Conservation (phyloP, 2,329 filamentous ascomycete genomes). For the Setomelanomma holmii region DNA sequence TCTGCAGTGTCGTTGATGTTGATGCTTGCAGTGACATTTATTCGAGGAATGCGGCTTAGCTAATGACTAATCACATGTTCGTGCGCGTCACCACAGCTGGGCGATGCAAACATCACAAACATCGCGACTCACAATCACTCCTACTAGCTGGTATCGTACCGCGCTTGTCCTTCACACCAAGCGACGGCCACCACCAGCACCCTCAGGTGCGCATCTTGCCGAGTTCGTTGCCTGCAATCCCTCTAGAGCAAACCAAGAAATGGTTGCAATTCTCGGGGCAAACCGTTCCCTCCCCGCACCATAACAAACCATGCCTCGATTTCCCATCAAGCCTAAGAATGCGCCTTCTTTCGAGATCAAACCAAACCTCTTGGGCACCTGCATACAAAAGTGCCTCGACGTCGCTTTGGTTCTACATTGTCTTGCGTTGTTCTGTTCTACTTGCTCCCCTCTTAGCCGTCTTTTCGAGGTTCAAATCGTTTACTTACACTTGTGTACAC, state of each 20-base stretch:
- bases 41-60: too few species aligned
- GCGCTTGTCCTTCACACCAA: too few species aligned
- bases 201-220: constrained; percentile 33
- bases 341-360: constrained; percentile 17
- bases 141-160: too few species aligned
- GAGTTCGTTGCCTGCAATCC: constrained; percentile 4
- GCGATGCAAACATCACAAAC: too few species aligned
- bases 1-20: too few species aligned
- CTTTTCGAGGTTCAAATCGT: background rate
- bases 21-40: too few species aligned
- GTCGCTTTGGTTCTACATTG: constrained; percentile 7
- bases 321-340: constrained; percentile 23
- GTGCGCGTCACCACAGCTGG: too few species aligned
- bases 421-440: constrained; percentile 18
- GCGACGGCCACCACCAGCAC: too few species aligned
- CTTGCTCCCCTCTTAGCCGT: background rate
- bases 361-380: constrained; percentile 18
- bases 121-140: too few species aligned
- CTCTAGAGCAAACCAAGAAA: constrained; percentile 13
- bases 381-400: constrained; percentile 28
- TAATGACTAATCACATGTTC: too few species aligned
- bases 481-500: constrained; percentile 30
- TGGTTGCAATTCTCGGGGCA: constrained; percentile 7
- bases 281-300: constrained; percentile 9
- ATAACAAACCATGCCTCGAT: constrained; percentile 11